Base-by-base conservation (phyloP, 108 stramenopile genomes). In the Nitzschia sp. region DNA sequence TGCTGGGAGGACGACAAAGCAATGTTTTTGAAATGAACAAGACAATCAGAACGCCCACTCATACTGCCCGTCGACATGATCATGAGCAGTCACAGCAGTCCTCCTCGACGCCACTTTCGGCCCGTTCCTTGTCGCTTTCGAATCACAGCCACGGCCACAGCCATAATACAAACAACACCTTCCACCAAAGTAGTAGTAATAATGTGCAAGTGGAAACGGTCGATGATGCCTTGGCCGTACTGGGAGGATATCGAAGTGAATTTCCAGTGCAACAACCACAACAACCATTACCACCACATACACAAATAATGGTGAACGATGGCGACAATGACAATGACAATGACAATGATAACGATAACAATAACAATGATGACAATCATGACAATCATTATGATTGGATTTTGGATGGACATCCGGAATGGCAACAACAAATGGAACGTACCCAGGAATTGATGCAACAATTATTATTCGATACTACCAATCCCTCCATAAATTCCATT, bases 351-450 rank as follows among this genome's bases (percentile, higher is more conserved):
- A n/a, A n/a, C n/a, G n/a, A n/a, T n/a, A n/a, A n/a, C n/a, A n/a
- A n/a, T n/a, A n/a, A n/a, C n/a, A n/a, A n/a, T n/a, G n/a, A n/a
- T n/a, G n/a, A 1, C 17, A 25, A 66, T 35, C 19, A 34, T 19
- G 34, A 38, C 19, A 23, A 66, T 2, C 53, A 66, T 3, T 33
- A 16, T 11, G 58, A 63, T 25, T 63, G 62, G 62, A 56, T 72
- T 5, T 11, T 63, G 28, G 71, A 72, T 27, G 69, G 69, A 29
- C 58, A 61, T 4, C 31, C 58, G 2, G 69, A 50, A 13, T 70
- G 69, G 69, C 50, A 70, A 8, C n/a, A 44, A 0, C 53, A 54
- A 21, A 22, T 23, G 11, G 3, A 36, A 45, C 8, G 25, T 3
- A 50, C 59, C 5, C 3, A 54, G 8, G 44, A 19, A 34, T 47